phyloP scores from a whole-genome alignment of 1,284 basidiomycete species.

The Blastosporella zonata region DNA sequence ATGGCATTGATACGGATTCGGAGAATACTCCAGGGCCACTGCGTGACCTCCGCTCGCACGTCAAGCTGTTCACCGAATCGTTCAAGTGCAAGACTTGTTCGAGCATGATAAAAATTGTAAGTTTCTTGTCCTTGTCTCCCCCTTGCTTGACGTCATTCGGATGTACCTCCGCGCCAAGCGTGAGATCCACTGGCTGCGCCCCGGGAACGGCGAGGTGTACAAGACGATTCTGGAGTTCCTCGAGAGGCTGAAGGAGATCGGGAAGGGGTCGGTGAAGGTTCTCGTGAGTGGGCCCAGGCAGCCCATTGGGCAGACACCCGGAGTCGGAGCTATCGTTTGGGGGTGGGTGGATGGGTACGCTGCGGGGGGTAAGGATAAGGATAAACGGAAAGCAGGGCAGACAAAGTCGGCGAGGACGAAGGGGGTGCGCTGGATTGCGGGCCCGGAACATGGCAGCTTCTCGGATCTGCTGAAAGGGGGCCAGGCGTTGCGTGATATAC shows the following conservation, averaged over 20 bases:
- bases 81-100: slow-evolving; percentile 2
- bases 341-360: not conserved
- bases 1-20: not conserved
- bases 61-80: not conserved
- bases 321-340: slow-evolving; percentile 5
- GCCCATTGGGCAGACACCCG: not conserved
- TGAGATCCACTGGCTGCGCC: not conserved
- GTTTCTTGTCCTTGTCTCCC: slow-evolving; percentile 8
- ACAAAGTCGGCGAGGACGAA: not conserved
- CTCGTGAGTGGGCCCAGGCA: not conserved
- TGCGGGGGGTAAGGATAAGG: not conserved
- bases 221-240: not conserved
- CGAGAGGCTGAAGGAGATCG: not conserved
- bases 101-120: not conserved
- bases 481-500: not conserved
- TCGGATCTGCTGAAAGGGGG: not conserved
- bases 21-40: not conserved
- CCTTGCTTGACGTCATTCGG: slow-evolving; percentile 17
- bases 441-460: not conserved
- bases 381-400: not conserved
- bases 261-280: not conserved
- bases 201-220: not conserved
- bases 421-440: not conserved
- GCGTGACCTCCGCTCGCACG: not conserved
- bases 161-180: slow-evolving; percentile 8